Conservation (phyloP, 1,284 basidiomycete species). For the Porogramme epimiltina region DNA sequence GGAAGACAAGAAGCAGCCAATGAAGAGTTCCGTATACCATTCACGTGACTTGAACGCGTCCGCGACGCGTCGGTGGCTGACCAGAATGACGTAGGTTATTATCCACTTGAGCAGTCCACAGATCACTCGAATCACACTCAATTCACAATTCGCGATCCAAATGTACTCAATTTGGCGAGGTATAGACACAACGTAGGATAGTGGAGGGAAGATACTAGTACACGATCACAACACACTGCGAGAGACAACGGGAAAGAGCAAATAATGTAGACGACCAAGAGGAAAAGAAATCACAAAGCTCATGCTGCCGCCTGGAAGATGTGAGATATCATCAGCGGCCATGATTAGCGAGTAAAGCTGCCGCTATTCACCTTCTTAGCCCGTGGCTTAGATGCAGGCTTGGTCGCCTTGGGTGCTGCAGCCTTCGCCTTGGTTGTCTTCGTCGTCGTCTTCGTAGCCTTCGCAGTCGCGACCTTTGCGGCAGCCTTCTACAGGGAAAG, state of each 20-base stretch:
- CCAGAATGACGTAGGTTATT: too few species aligned
- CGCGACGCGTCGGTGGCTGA: too few species aligned
- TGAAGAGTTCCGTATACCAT: too few species aligned
- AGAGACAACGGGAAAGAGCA: constrained; percentile 6
- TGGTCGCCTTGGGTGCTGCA: constrained; percentile 39
- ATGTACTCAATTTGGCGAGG: not conserved
- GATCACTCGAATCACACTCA: too few species aligned
- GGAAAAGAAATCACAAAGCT: not conserved
- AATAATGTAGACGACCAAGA: constrained; percentile 19
- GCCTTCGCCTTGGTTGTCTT: constrained; percentile 35
- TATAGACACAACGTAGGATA: constrained; percentile 18
- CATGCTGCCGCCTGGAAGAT: constrained; percentile 15
- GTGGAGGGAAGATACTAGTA: constrained; percentile 16
- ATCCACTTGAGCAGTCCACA: too few species aligned
- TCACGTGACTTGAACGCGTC: too few species aligned
- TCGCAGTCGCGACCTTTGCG: constrained; percentile 30
- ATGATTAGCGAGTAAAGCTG: too few species aligned
- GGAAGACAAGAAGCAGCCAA: too few species aligned
- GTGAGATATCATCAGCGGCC: constrained; percentile 1
- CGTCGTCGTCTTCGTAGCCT: constrained; percentile 27
- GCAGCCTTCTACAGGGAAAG: constrained; percentile 31
- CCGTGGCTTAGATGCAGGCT: constrained; percentile 33
- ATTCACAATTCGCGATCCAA: too few species aligned
- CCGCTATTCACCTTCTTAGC: constrained; percentile 29
- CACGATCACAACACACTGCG: constrained; percentile 18